phyloP scores from a whole-genome alignment of 371 early-diverging fungal species.

The Haplosporangium sp. region DNA sequence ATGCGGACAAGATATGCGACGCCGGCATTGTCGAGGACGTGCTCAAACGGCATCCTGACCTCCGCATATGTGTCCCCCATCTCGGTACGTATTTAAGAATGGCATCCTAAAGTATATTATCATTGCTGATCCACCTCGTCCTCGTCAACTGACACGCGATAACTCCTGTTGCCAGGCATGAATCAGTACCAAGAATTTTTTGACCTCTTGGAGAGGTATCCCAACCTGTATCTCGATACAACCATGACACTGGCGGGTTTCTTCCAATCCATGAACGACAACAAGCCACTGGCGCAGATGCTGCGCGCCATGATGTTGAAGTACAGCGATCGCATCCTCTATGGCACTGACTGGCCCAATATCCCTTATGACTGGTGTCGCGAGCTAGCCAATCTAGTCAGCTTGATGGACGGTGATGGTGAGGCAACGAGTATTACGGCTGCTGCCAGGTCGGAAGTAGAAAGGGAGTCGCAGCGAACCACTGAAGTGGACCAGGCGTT shows the following conservation, averaged over 20 bases:
- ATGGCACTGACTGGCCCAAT: conserved; percentile 57
- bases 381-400: conserved; percentile 47
- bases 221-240: conserved; percentile 57
- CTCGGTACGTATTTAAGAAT: conserved; percentile 24
- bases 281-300: conserved; percentile 18
- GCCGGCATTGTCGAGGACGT: conserved; percentile 50
- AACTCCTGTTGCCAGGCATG: conserved; percentile 20
- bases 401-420: conserved; percentile 38
- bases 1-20: conserved; percentile 53
- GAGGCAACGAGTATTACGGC: conserved; percentile 6
- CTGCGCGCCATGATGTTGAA: conserved; percentile 35
- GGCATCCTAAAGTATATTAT: neutral
- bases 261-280: conserved; percentile 32
- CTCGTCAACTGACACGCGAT: neutral
- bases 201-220: conserved; percentile 42
- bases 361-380: conserved; percentile 55
- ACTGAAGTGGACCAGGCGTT: conserved; percentile 20
- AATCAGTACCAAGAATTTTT: conserved; percentile 55
- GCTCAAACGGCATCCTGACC: conserved; percentile 32
- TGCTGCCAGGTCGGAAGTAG: neutral
- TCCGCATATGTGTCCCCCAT: conserved; percentile 53
- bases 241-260: conserved; percentile 47
- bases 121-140: neutral
- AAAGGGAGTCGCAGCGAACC: conserved; percentile 12
- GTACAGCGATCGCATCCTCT: conserved; percentile 47